phyloP scores from a whole-genome alignment of 2,329 filamentous ascomycete species.

The Colletotrichum abscissum region DNA sequence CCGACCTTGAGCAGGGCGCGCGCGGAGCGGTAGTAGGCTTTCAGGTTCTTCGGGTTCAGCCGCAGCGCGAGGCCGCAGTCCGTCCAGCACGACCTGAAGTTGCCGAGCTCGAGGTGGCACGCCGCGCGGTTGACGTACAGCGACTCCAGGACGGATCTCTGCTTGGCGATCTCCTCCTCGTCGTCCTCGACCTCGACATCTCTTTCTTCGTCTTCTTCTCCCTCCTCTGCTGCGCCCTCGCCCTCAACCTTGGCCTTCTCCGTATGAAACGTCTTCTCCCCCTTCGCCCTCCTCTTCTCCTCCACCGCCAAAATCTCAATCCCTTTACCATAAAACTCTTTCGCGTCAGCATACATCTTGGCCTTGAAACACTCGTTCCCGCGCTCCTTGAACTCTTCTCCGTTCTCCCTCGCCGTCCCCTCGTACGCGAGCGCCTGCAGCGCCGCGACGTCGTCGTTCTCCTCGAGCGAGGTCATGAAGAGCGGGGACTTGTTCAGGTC shows the following conservation, averaged over 20 bases:
- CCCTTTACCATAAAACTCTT: slow-evolving; percentile 93
- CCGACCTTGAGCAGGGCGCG: slow-evolving; percentile 82
- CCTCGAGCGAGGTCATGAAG: slow-evolving; percentile 95
- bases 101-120: slow-evolving; percentile 88
- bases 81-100: slow-evolving; percentile 86
- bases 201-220: slow-evolving; percentile 40
- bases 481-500: slow-evolving; percentile 76
- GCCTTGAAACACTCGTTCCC: slow-evolving; percentile 89
- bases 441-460: slow-evolving; percentile 87
- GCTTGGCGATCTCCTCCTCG: slow-evolving; percentile 69
- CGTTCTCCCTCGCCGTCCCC: slow-evolving; percentile 87
- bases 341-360: slow-evolving; percentile 82
- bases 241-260: slow-evolving; percentile 48
- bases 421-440: slow-evolving; percentile 93
- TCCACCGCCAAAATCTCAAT: slow-evolving; percentile 76
- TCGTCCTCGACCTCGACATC: slow-evolving; percentile 61
- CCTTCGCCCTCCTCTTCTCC: slow-evolving; percentile 64
- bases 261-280: slow-evolving; percentile 38
- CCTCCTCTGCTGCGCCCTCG: slow-evolving; percentile 36
- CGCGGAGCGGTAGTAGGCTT: slow-evolving; percentile 90
- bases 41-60: slow-evolving; percentile 84
- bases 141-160: slow-evolving; percentile 76
- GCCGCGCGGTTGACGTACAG: slow-evolving; percentile 89
- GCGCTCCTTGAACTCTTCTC: slow-evolving; percentile 86
- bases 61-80: slow-evolving; percentile 86